These are phyloP conservation scores for Cladophialophora exuberans DNA, from an alignment of 2,329 filamentous ascomycete species.

Conservation along the genomic window DNA sequence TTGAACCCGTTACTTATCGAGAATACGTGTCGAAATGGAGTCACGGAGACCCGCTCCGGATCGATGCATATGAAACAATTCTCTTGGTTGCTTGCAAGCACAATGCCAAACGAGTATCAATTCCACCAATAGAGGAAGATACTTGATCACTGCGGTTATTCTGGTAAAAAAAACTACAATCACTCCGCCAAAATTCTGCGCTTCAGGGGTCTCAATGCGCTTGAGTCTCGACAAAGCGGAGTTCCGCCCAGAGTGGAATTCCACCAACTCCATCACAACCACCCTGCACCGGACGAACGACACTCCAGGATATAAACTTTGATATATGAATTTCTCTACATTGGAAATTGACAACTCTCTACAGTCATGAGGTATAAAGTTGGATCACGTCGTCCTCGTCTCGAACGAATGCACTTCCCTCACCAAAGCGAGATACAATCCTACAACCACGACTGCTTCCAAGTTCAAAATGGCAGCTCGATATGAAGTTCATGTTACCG, in stretches of 20 bases:
- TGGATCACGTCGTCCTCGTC: neutral
- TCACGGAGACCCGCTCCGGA: constrained; percentile 3
- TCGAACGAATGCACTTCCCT: neutral
- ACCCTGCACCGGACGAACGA: no score
- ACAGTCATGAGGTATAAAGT: neutral
- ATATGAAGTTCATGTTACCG: neutral
- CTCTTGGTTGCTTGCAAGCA: constrained; percentile 10
- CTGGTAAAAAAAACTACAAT: no score
- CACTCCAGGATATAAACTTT: no score
- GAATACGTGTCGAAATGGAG: constrained; percentile 7
- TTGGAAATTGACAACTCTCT: no score
- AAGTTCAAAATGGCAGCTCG: neutral
- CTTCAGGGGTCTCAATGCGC: no score
- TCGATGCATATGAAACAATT: constrained; percentile 8
- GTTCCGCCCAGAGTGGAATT: no score
- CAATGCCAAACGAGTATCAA: neutral
- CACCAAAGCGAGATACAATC: neutral
- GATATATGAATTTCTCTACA: no score
- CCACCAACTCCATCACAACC: no score
- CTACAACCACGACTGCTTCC: neutral
- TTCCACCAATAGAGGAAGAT: no score
- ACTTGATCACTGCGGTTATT: neutral
- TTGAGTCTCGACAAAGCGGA: neutral
- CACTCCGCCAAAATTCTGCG: no score
- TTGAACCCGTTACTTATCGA: neutral